Percentiles rank a stretch among this genome's conserved stretches.
Evolutionary conservation across 148 eudicot genomes (phyloP).

Genomic region (Cornus suecica): DNA sequence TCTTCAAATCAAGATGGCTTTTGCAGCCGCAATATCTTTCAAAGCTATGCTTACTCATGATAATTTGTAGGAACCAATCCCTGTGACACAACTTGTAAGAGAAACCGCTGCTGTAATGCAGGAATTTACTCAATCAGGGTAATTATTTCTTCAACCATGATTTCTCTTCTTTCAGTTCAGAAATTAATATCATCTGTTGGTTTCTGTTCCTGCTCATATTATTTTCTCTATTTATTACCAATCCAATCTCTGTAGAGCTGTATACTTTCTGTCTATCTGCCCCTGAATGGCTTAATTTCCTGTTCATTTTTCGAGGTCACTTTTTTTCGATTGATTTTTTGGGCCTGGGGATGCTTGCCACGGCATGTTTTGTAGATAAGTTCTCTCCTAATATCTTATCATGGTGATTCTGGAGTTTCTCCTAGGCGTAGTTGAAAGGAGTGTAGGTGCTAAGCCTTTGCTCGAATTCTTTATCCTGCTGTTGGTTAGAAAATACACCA

Average conservation of each 20-base stretch:
- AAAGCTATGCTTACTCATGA: not conserved
- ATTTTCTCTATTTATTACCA: not conserved
- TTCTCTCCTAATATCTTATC: not conserved
- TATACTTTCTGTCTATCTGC: not conserved
- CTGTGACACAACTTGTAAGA: constrained; percentile 94
- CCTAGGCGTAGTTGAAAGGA: no score
- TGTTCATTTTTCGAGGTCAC: not conserved
- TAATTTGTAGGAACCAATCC: constrained; percentile 73
- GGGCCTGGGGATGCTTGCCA: not conserved
- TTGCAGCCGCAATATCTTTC: not conserved
- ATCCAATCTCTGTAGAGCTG: not conserved
- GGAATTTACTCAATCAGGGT: constrained; percentile 99
- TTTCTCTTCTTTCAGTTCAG: not conserved
- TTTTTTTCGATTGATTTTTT: not conserved
- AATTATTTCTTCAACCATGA: constrained; percentile 16
- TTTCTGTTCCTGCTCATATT: not conserved
- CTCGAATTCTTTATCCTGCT: no score
- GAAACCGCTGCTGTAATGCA: constrained; percentile 99
- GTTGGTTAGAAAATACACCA: no score
- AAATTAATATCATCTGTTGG: not conserved
- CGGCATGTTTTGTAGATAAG: not conserved
- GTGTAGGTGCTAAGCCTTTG: no score
- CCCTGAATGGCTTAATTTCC: not conserved
- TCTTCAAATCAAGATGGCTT: not conserved
- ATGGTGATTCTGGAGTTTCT: no score